Conservation (phyloP, 441 rosid species). For the Aleurites moluccanus region DNA sequence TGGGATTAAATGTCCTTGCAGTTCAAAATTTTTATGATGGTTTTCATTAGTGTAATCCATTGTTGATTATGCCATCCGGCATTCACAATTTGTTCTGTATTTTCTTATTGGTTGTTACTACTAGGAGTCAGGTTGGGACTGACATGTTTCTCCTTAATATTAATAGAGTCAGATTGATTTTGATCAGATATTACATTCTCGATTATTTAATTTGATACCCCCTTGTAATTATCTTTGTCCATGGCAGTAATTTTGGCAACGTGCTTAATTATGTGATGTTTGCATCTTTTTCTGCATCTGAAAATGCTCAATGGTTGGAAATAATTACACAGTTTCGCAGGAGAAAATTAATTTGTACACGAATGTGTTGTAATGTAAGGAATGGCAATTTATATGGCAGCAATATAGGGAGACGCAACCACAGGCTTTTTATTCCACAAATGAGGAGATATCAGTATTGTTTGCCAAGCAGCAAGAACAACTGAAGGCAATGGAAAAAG, state of each 20-base stretch:
- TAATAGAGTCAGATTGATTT: neutral
- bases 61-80: neutral
- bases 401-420: constrained; percentile 86
- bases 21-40: neutral
- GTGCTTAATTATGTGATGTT: neutral
- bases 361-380: neutral
- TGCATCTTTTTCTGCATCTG: neutral
- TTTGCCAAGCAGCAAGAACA: constrained; percentile 96
- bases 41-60: neutral
- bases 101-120: neutral
- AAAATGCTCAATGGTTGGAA: neutral
- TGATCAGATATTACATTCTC: neutral
- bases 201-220: neutral
- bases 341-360: neutral
- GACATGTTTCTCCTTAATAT: neutral
- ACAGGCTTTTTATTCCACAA: constrained; percentile 90
- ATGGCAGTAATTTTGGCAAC: neutral
- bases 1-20: neutral
- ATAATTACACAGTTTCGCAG: neutral
- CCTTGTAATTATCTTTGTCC: neutral
- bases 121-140: neutral
- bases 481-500: constrained; percentile 85
- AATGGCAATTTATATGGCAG: constrained; percentile 14
- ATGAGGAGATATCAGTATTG: constrained; percentile 72
- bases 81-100: neutral